These are phyloP conservation scores for Penicillium subrubescens DNA, from an alignment of 495 filamentous ascomycete genomes.

Conservation along the genomic window DNA sequence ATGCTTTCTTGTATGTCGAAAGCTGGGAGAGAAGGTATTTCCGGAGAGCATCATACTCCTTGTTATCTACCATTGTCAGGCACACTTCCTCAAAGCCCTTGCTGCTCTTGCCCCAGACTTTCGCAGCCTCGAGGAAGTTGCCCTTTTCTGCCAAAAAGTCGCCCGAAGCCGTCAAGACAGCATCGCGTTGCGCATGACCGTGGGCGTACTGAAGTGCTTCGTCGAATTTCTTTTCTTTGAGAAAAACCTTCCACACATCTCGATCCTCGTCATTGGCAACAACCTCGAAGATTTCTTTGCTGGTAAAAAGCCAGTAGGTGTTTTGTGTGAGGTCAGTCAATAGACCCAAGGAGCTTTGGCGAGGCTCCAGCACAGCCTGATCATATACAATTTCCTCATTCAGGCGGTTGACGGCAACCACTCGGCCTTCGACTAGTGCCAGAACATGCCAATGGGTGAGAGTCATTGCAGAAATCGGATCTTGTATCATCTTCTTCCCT, in stretches of 20 bases:
- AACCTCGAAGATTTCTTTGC: slow-evolving; percentile 88
- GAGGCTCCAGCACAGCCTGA: slow-evolving; percentile 79
- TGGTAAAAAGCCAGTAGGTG: slow-evolving; percentile 95
- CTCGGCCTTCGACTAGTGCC: slow-evolving; percentile 75
- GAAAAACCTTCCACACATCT: slow-evolving; percentile 91
- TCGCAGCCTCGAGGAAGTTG: slow-evolving; percentile 80
- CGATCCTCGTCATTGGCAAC: slow-evolving; percentile 86
- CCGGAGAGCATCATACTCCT: slow-evolving; percentile 86
- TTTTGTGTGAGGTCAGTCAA: slow-evolving; percentile 88
- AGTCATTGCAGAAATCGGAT: slow-evolving; percentile 76
- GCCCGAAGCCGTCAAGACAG: slow-evolving; percentile 84
- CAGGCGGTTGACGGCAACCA: slow-evolving; percentile 83
- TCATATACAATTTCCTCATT: slow-evolving; percentile 84
- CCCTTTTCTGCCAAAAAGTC: slow-evolving; percentile 82
- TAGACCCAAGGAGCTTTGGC: slow-evolving; percentile 76
- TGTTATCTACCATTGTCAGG: slow-evolving; percentile 83
- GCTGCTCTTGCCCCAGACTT: slow-evolving; percentile 89
- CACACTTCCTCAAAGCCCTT: slow-evolving; percentile 97
- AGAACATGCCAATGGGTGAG: slow-evolving; percentile 93
- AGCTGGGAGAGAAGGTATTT: slow-evolving; percentile 89
- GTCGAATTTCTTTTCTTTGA: slow-evolving; percentile 83
- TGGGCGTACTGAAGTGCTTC: slow-evolving; percentile 80
- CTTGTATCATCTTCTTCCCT: slow-evolving; percentile 63
- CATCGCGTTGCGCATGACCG: slow-evolving; percentile 74
- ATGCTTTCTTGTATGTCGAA: slow-evolving; percentile 75